A percentile compares a stretch with the other conserved stretches of the same genome.
These are phyloP conservation scores for Aspergillus sp. DNA, from an alignment of 2,329 filamentous ascomycete genomes.

Conservation along the genomic window DNA sequence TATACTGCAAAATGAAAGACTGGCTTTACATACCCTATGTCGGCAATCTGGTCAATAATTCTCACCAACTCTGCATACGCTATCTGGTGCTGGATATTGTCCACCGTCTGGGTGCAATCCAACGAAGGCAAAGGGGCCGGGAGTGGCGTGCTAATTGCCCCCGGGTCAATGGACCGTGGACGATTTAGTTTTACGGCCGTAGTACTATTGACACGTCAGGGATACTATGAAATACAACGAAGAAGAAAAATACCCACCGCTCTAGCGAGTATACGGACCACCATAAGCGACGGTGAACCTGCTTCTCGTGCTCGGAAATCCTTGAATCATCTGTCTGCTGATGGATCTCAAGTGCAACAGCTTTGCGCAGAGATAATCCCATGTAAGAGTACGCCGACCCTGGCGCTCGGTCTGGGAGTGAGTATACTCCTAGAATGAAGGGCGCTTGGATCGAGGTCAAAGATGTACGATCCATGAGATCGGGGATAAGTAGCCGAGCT, in stretches of 20 bases:
- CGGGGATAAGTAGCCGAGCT: conserved; percentile 31
- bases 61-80: conserved; percentile 29
- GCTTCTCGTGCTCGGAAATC: conserved; percentile 36
- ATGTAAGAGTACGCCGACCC: conserved; percentile 37
- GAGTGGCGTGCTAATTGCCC: conserved; percentile 11
- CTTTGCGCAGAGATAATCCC: conserved; percentile 54
- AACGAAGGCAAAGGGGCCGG: conserved; percentile 12
- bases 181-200: conserved; percentile 17
- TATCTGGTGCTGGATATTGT: conserved; percentile 37
- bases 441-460: conserved; percentile 32
- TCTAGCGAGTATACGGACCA: conserved; percentile 50
- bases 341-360: conserved; percentile 42
- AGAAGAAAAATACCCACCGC: conserved; percentile 5
- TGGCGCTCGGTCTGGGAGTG: conserved; percentile 36
- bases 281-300: conserved; percentile 51
- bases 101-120: conserved; percentile 25
- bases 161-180: conserved; percentile 15
- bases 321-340: conserved; percentile 19
- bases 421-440: conserved; percentile 36
- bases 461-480: conserved; percentile 33
- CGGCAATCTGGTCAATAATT: conserved; percentile 26
- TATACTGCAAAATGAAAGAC: too few relatives aligned
- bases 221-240: neutral
- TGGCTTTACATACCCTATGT: neutral
- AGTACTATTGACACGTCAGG: conserved; percentile 18